Conservation (phyloP, 257 asterid genomes). For the Salvia miltiorrhiza region DNA sequence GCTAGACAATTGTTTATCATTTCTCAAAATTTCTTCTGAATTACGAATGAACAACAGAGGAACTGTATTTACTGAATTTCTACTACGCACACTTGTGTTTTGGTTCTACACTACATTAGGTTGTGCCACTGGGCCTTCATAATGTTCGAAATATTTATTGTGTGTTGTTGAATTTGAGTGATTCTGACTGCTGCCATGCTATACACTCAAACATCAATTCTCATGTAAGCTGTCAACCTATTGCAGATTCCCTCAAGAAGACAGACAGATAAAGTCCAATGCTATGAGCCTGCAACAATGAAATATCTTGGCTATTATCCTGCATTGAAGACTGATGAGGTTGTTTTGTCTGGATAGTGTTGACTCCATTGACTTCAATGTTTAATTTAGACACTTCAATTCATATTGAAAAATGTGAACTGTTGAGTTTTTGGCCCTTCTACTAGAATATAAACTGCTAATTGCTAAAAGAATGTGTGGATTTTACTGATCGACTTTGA, state of each 20-base stretch:
- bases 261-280: slow-evolving; percentile 90
- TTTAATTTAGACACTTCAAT: background rate
- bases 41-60: background rate
- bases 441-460: background rate
- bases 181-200: background rate
- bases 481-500: slow-evolving; percentile 8
- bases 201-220: slow-evolving; percentile 5
- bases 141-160: background rate
- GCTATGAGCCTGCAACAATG: slow-evolving; percentile 99
- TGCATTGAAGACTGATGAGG: slow-evolving; percentile 91
- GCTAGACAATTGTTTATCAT: background rate
- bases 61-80: background rate
- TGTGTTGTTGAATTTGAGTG: slow-evolving; percentile 6
- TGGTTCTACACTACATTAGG: background rate
- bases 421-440: slow-evolving; percentile 2
- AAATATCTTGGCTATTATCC: slow-evolving; percentile 86
- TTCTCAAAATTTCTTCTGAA: background rate
- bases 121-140: background rate
- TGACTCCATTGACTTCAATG: slow-evolving; percentile 2
- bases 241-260: slow-evolving; percentile 93
- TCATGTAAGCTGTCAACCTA: slow-evolving; percentile 18
- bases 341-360: slow-evolving; percentile 26
- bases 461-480: slow-evolving; percentile 7
- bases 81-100: background rate
- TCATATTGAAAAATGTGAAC: too few species aligned